Conservation (phyloP, 2,329 filamentous ascomycete genomes). For the Monosporascus sp. region DNA sequence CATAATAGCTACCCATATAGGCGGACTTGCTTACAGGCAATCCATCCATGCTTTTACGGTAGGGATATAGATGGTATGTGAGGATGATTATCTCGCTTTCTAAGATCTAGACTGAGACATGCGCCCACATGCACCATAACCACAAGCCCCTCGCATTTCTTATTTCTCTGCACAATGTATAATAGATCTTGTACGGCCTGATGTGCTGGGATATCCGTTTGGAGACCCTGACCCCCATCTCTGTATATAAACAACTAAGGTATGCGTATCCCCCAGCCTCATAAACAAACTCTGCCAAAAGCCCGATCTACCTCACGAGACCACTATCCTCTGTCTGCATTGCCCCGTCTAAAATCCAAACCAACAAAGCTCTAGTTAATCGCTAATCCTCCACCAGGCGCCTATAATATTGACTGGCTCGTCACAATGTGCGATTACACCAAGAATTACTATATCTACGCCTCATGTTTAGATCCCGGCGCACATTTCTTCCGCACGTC, state of each 20-base stretch:
- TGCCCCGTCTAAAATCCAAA: background rate
- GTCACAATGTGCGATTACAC: conserved; percentile 57
- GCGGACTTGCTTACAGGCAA: no score
- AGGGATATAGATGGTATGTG: no score
- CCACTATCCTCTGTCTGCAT: background rate
- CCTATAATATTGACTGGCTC: conserved; percentile 4
- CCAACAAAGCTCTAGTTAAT: background rate
- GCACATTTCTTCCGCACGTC: conserved; percentile 67
- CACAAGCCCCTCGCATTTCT: conserved; percentile 8
- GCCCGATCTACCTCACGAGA: background rate
- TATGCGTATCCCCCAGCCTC: conserved; percentile 6
- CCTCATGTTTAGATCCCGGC: conserved; percentile 61
- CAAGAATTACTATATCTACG: conserved; percentile 75
- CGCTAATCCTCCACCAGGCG: conserved; percentile 2
- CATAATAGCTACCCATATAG: no score
- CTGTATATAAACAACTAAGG: conserved; percentile 18
- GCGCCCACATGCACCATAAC: conserved; percentile 12
- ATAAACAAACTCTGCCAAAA: background rate
- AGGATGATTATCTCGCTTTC: conserved; percentile 9
- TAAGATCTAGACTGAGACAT: conserved; percentile 22
- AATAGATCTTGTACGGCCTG: conserved; percentile 20
- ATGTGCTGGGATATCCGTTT: conserved; percentile 14
- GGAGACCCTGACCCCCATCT: conserved; percentile 8
- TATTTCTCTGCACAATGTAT: conserved; percentile 17
- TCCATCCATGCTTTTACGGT: no score